A percentile compares a stretch with the other conserved stretches of the same genome.
These are phyloP conservation scores for Solanum hybrid DNA, from an alignment of 305 asterid genomes.

Conservation along the genomic window DNA sequence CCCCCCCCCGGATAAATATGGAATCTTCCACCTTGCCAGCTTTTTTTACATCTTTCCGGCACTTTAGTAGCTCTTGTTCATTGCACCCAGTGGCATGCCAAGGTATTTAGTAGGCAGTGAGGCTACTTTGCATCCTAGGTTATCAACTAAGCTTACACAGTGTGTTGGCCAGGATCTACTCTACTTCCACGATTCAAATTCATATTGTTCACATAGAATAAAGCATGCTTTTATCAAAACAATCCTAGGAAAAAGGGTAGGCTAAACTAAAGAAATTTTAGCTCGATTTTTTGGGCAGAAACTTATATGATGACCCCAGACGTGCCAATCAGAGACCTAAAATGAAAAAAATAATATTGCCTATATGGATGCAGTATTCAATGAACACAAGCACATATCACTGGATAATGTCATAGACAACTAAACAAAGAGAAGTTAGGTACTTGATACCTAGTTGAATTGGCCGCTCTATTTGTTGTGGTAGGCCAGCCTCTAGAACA, in stretches of 20 bases:
- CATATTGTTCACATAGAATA: background rate
- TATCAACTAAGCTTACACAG: background rate
- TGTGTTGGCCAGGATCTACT: background rate
- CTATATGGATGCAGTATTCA: background rate
- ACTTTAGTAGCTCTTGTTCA: background rate
- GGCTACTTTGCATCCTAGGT: background rate
- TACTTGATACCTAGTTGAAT: constrained; percentile 40
- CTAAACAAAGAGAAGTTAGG: constrained; percentile 1
- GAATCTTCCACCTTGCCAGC: background rate
- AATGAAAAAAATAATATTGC: background rate
- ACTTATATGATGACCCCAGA: background rate
- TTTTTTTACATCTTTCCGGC: background rate
- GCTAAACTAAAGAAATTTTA: background rate
- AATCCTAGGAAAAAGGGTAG: background rate
- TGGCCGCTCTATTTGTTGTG: constrained; percentile 70
- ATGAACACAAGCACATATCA: background rate
- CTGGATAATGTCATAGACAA: background rate
- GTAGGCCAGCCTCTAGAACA: constrained; percentile 79
- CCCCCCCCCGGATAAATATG: background rate
- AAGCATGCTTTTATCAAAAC: background rate
- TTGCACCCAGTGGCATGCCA: background rate
- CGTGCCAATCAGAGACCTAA: background rate
- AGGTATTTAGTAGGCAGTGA: background rate
- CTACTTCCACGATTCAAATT: background rate
- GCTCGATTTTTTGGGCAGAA: background rate